Base-by-base conservation (phyloP, 345 rosid genomes). In the Syzygium jambos region DNA sequence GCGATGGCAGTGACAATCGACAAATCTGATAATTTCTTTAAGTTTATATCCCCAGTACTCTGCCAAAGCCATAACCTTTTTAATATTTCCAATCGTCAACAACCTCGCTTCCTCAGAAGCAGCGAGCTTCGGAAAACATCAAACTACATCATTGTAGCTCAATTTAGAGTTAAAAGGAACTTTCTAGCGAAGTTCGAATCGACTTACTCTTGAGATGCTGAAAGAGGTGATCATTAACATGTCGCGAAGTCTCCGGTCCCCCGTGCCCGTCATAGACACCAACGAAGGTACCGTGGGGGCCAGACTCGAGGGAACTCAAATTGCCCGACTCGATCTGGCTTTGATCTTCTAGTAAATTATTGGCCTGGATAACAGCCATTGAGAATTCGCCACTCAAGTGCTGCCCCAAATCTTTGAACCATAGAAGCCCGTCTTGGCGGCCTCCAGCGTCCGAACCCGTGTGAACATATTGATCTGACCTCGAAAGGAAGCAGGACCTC, bases 311-410 rank as follows among this genome's bases (percentile, higher is more conserved):
- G 78, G 85, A 87, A 85, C 93, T 91, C 90, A 93, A 89, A 84
- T 91, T 90, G 80, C 94, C 94, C 5, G 93, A 91, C 88, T 93
- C 94, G 82, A 93, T 38, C 89, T 93, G 94, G 85, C 93, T 89
- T 88, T 93, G 94, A 88, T 93, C 94, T 90, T 93, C 94, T 21
- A 93, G 94, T 55, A 93, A 87, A 86, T 89, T 91, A 87, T 93
- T 93, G 80, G 94, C 94, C 89, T 93, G 94, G 78, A 93, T 91
- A 16, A 93, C 94, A 51, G 94, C 94, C 93, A 93, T 93, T 5
- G 94, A 93, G 84, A 91, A 93, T 56, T 93, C 94, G 55, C 94
- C 94, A 88, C 77, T 89, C 38, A 87, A 86, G 88, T 93, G 93
- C n/a, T 93, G 93, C 77, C 93, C 94, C 12, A 49, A 86, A 85